Evolutionary conservation across 2,329 filamentous ascomycete species (phyloP).

Genomic region (Stachybotrys chlorohalonatus): DNA sequence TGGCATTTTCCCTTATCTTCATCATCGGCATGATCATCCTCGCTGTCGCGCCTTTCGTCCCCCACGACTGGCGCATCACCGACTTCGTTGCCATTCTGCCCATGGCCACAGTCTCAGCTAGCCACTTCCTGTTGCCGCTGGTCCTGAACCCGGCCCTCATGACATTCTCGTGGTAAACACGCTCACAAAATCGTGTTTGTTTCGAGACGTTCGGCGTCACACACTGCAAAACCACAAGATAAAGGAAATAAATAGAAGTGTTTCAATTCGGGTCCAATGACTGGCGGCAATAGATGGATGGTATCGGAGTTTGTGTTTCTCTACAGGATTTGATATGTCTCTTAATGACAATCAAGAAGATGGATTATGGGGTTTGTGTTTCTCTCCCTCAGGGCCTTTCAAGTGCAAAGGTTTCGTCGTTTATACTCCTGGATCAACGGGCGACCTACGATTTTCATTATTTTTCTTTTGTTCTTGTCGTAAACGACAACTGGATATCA

Average conservation of each 20-base stretch:
- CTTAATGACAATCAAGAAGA: neutral
- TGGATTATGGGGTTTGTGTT: neutral
- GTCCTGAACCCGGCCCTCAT: conserved; percentile 71
- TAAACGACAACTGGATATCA: neutral
- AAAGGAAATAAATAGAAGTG: neutral
- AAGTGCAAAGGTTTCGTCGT: neutral
- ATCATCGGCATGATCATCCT: conserved; percentile 57
- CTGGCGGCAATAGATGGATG: neutral
- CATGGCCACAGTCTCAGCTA: conserved; percentile 60
- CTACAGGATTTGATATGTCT: neutral
- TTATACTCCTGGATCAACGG: neutral
- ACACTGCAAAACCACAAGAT: too few relatives aligned
- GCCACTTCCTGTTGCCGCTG: conserved; percentile 63
- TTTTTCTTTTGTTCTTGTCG: too few relatives aligned
- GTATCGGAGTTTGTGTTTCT: neutral
- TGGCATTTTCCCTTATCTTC: conserved; percentile 49
- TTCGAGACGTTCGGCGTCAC: neutral
- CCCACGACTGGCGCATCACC: conserved; percentile 55
- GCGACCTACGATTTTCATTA: neutral
- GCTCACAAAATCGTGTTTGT: neutral
- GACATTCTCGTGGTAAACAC: conserved; percentile 63
- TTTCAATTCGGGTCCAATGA: neutral
- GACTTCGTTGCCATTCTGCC: conserved; percentile 71
- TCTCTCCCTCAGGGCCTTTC: neutral
- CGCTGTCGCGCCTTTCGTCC: conserved; percentile 54